phyloP scores from a whole-genome alignment of 768 basidiomycete genomes.

The Amanita jacksonii region DNA sequence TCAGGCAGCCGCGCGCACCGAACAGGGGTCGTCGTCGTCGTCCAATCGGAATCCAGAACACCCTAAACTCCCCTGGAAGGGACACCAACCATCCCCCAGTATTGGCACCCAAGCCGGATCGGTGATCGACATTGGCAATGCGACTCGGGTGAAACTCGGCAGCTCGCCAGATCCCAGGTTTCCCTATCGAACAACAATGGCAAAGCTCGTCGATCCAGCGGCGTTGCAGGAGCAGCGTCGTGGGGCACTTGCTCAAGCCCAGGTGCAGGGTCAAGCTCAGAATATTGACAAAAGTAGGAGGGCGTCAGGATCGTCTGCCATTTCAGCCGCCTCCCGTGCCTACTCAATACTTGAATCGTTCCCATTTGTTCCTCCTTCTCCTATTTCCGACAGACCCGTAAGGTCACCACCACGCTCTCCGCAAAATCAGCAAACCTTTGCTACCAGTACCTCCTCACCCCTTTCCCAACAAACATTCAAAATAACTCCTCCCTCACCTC shows the following conservation, averaged over 20 bases:
- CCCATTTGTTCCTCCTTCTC: slow-evolving; percentile 84
- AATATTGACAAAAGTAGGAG: slow-evolving; percentile 38
- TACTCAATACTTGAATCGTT: slow-evolving; percentile 84
- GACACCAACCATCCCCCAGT: slow-evolving; percentile 44
- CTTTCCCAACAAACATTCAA: slow-evolving; percentile 42
- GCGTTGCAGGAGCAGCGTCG: slow-evolving; percentile 56
- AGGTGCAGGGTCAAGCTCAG: slow-evolving; percentile 49
- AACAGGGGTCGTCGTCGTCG: slow-evolving; percentile 16
- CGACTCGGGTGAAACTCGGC: slow-evolving; percentile 56
- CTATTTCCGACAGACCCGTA: slow-evolving; percentile 73
- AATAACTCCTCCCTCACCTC: slow-evolving; percentile 29
- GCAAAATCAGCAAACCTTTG: slow-evolving; percentile 47
- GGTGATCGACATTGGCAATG: slow-evolving; percentile 50
- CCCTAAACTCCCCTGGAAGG: slow-evolving; percentile 34
- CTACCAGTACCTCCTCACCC: slow-evolving; percentile 46
- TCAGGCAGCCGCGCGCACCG: slow-evolving; percentile 16
- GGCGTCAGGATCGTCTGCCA: slow-evolving; percentile 55
- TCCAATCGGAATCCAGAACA: slow-evolving; percentile 27
- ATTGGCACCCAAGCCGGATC: slow-evolving; percentile 55
- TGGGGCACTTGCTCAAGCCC: slow-evolving; percentile 48
- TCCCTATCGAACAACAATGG: slow-evolving; percentile 54
- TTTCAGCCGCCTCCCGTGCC: slow-evolving; percentile 60
- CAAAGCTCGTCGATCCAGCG: slow-evolving; percentile 44
- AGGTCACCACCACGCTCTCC: slow-evolving; percentile 72
- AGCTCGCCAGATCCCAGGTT: slow-evolving; percentile 26